phyloP scores from a whole-genome alignment of 768 basidiomycete genomes.

The Xerocomellus intermedius region DNA sequence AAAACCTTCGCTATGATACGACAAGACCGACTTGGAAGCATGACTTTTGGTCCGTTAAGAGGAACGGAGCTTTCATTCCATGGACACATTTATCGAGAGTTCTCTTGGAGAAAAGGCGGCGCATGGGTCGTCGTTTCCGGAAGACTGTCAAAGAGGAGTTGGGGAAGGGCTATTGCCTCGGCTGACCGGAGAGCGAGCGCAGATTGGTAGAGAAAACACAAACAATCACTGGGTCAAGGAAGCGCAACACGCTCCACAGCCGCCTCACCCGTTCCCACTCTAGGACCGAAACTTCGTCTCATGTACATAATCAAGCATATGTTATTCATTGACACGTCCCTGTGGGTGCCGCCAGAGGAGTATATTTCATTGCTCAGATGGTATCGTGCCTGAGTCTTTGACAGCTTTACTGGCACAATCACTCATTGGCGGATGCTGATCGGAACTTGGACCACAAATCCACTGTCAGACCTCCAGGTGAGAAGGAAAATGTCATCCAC shows the following conservation, averaged over 20 bases:
- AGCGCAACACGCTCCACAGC: constrained; percentile 5
- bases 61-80: constrained; percentile 4
- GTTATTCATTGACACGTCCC: constrained; percentile 4
- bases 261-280: constrained; percentile 11
- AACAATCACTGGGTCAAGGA: constrained; percentile 1
- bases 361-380: constrained; percentile 13
- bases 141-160: constrained; percentile 10
- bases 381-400: neutral
- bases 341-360: neutral
- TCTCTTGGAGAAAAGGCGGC: constrained; percentile 22
- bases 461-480: constrained; percentile 1
- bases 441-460: constrained; percentile 15
- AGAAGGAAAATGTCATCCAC: constrained; percentile 13
- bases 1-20: neutral
- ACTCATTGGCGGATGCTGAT: constrained; percentile 25
- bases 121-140: neutral
- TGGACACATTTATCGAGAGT: constrained; percentile 2
- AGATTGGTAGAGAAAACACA: constrained; percentile 3
- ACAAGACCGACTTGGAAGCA: constrained; percentile 10
- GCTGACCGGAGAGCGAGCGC: neutral
- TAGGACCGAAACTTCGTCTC: constrained; percentile 16
- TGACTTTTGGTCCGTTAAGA: constrained; percentile 1
- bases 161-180: constrained; percentile 11
- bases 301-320: constrained; percentile 10
- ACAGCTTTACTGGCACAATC: constrained; percentile 2